Evolutionary conservation across 208 protist genomes (phyloP).

Genomic region (Crithidia bombi): DNA sequence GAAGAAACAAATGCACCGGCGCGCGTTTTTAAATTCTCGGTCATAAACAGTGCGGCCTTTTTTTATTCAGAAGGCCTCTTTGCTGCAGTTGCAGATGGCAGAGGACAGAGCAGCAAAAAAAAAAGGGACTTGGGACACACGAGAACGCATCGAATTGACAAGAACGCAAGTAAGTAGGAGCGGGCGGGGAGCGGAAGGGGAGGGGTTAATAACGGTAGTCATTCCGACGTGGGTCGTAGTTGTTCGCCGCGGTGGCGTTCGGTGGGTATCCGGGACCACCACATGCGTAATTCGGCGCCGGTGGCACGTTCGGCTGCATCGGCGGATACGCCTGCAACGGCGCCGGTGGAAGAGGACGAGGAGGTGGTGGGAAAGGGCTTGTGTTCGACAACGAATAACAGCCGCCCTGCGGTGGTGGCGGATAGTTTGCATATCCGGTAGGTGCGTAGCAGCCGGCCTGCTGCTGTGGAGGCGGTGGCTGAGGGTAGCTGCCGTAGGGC

Average conservation of each 20-base stretch:
- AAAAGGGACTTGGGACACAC: no score
- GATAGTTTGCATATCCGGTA: constrained; percentile 1
- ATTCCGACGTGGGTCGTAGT: constrained; percentile 18
- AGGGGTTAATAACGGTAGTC: constrained; percentile 30
- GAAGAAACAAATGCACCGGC: no score
- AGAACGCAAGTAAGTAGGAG: no score
- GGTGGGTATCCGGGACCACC: constrained; percentile 25
- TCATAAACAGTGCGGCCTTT: no score
- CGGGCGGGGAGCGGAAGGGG: no score
- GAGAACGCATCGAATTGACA: no score
- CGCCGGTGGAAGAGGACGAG: constrained; percentile 1
- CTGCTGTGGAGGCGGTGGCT: not conserved
- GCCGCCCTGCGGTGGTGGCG: constrained; percentile 9
- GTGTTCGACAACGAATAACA: constrained; percentile 17
- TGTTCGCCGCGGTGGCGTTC: constrained; percentile 13
- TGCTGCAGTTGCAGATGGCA: no score
- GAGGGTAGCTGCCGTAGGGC: constrained; percentile 1
- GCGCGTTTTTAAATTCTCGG: no score
- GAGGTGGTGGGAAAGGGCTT: constrained; percentile 10
- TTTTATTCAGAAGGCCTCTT: no score
- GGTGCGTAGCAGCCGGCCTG: constrained; percentile 3
- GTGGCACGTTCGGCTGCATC: not conserved
- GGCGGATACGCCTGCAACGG: constrained; percentile 1
- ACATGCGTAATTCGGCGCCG: constrained; percentile 21
- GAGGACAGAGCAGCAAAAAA: no score